Base-by-base conservation (phyloP, 768 basidiomycete genomes). In the Lactarius quietus region DNA sequence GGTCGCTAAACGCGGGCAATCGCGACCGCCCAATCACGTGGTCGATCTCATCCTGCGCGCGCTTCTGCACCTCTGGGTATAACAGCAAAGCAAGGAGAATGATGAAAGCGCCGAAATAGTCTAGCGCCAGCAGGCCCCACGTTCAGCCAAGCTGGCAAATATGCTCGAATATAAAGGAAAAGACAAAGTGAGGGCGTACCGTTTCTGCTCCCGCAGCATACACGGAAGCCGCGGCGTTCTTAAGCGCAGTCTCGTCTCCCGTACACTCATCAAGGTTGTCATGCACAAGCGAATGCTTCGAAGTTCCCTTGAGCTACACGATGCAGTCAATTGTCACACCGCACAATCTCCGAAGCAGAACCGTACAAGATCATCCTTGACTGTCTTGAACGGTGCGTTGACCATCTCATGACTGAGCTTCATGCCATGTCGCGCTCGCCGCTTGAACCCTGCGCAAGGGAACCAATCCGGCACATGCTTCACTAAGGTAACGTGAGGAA, bases 31-130 rank as follows among this genome's bases (percentile, higher is more conserved):
- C 73, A 20, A 73, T 48, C 20, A 65, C 65, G 0, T 15, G 29
- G 48, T 72, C 69, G 39, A 72, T 57, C 59, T 72, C 71, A 20
- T 31, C 66, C 38, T 67, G 62, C 33, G 69, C 61, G 23, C 57
- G 56, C 41, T 17, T 14, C 45, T 67, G 57, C 33, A 64, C 59
- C 1, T 67, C 57, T 6, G 57, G 66, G 51, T 64, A 62, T 14
- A 66, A 66, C 43, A 70, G 10, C 45, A 70, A 31, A 12, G 41
- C 35, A 10, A 65, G 59, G 6, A 65, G 15, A 66, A 66, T 6
- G 65, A 55, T 10, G 43, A 48, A 28, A 66, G 60, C 41, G 61
- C 61, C 2, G 56, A 66, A 14, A 62, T 52, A 12, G 60, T 66
- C 64, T 65, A 15, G n/a, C n/a, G n/a, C 4, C n/a, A 2, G 39